Evolutionary conservation across 148 eudicot species (phyloP).

Genomic region (Rhododendron simsii): DNA sequence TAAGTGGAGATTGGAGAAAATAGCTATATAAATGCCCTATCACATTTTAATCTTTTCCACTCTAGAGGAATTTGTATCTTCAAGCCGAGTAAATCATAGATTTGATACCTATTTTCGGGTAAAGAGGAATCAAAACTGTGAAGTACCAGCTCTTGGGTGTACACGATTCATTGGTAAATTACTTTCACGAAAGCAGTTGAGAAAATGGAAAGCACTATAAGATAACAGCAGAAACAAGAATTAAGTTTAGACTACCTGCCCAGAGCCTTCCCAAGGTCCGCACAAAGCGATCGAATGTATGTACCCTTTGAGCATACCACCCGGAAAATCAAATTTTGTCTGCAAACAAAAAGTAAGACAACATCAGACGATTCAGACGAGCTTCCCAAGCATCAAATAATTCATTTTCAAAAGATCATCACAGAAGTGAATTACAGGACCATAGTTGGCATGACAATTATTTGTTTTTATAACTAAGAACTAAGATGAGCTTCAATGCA

Average conservation of each 20-base stretch:
- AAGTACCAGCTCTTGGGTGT: not conserved
- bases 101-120: not conserved
- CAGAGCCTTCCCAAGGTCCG: constrained; percentile 88
- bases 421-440: not conserved
- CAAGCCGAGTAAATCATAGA: not conserved
- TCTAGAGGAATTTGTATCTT: not conserved
- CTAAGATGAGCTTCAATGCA: not conserved
- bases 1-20: not conserved
- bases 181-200: not conserved
- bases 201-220: not conserved
- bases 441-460: not conserved
- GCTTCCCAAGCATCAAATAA: not conserved
- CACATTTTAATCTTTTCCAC: not conserved
- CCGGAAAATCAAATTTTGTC: constrained; percentile 89
- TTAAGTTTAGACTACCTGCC: constrained; percentile 51
- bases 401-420: not conserved
- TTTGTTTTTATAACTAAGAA: not conserved
- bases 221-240: not conserved
- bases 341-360: constrained; percentile 22
- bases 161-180: not conserved
- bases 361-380: not conserved
- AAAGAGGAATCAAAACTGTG: not conserved
- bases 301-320: constrained; percentile 97
- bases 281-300: constrained; percentile 90
- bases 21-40: not conserved